Percentiles rank a stretch among this genome's conserved stretches.
Evolutionary conservation across 352 stramenopile genomes (phyloP).

Genomic region (Phytophthora quininea): DNA sequence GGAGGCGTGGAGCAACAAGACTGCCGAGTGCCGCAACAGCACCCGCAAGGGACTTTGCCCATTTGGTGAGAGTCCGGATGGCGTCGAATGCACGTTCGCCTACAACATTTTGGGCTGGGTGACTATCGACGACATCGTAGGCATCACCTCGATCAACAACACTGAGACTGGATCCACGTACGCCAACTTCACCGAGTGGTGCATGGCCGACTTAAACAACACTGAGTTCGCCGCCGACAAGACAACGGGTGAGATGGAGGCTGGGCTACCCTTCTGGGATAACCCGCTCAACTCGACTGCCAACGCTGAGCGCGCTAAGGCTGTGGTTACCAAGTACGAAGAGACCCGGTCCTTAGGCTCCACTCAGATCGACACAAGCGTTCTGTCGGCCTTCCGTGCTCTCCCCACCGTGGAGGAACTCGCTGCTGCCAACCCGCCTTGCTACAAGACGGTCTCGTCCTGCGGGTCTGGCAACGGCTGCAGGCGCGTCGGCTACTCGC

Average conservation of each 20-base stretch:
- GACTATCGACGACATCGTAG: slow-evolving; percentile 78
- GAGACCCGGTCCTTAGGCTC: slow-evolving; percentile 48
- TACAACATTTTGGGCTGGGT: slow-evolving; percentile 85
- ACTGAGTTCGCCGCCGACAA: slow-evolving; percentile 58
- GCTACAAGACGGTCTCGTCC: slow-evolving; percentile 62
- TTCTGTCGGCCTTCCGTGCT: slow-evolving; percentile 47
- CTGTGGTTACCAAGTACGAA: slow-evolving; percentile 59
- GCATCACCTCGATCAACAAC: slow-evolving; percentile 71
- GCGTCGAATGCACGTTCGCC: slow-evolving; percentile 74
- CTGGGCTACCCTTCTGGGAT: slow-evolving; percentile 70
- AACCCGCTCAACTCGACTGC: slow-evolving; percentile 57
- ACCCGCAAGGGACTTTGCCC: slow-evolving; percentile 69
- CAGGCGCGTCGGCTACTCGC: slow-evolving; percentile 71
- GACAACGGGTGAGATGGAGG: slow-evolving; percentile 42
- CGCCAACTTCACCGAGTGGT: slow-evolving; percentile 76
- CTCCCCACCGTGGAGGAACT: slow-evolving; percentile 58
- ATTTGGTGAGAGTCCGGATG: slow-evolving; percentile 60
- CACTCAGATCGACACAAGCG: slow-evolving; percentile 41
- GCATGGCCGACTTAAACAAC: slow-evolving; percentile 55
- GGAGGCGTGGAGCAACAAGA: slow-evolving; percentile 61
- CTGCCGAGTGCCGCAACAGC: slow-evolving; percentile 48
- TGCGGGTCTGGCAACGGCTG: slow-evolving; percentile 64
- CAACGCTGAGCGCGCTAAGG: slow-evolving; percentile 57
- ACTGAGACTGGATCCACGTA: slow-evolving; percentile 47
- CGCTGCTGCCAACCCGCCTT: slow-evolving; percentile 60